Evolutionary conservation across 768 basidiomycete species (phyloP), one percentile per base, ranked within the genome.

Genomic region (Amanita molliuscula): DNA sequence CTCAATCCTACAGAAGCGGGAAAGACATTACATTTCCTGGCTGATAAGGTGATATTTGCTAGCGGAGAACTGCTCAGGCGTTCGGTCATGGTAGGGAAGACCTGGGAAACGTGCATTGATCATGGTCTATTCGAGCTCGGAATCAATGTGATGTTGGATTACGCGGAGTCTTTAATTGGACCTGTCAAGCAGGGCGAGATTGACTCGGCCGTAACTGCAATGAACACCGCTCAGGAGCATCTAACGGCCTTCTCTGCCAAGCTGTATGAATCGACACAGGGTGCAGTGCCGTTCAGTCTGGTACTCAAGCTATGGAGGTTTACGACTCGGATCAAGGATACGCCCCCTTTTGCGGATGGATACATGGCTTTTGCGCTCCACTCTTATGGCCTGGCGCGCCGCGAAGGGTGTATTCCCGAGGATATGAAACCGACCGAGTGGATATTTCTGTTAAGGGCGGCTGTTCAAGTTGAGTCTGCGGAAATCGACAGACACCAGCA

Each of bases 391-490:
- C 54, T 65, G n/a, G 60, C 71, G 10, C 61, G 66, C 54, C 54
- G 56, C 46, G 43, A 58, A 15, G 61, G 59, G 6, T 54, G 54
- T 31, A 48, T 67, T 43, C 55, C 60, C 0, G 36, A 48, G 2
- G 62, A 65, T 3, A 66, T 81, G 38, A 53, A 57, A 0, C 2
- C 55, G 0, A 54, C 62, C 6, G 78, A 81, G 34, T 76, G 78
- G 67, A 72, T 73, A 36, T 58, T 71, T 6, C 55, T 84, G 15
- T 55, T 74, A 1, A 69, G 67, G 25, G 70, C 73, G 6, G 67
- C 74, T 3, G 57, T 65, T 6, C 61, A 69, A 23, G 59, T 67
- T 25, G 68, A 70, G 47, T 56, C 61, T 10, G 64, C 65, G 4
- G 51, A 56, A n/a, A 51, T 61, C 6, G 60, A 57, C 7, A 62